These are phyloP conservation scores for Corchorus olitorius DNA, from an alignment of 345 rosid genomes.

Conservation along the genomic window DNA sequence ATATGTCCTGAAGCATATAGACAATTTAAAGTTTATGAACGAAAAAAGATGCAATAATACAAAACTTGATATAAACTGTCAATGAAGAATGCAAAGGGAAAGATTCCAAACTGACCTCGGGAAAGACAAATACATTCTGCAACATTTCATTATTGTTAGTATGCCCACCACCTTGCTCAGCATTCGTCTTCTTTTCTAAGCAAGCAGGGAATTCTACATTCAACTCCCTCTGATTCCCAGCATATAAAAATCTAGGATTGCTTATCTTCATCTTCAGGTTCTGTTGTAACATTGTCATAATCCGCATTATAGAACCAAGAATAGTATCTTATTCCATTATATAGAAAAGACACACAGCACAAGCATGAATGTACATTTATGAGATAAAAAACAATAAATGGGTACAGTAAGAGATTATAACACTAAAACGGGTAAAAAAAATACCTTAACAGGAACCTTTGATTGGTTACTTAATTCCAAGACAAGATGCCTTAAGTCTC, in stretches of 20 bases:
- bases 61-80: constrained; percentile 18
- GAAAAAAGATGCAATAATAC: constrained; percentile 14
- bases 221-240: constrained; percentile 59
- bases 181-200: constrained; percentile 54
- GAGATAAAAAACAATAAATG: constrained; percentile 14
- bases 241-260: constrained; percentile 70
- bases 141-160: constrained; percentile 35
- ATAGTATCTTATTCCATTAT: neutral
- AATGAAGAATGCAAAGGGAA: constrained; percentile 20
- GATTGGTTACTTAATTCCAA: constrained; percentile 78
- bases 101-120: constrained; percentile 63
- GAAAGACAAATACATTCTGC: constrained; percentile 63
- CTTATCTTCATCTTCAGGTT: constrained; percentile 93
- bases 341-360: constrained; percentile 6
- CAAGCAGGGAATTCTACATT: constrained; percentile 59
- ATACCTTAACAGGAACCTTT: constrained; percentile 74
- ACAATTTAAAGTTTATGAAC: constrained; percentile 25
- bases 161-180: constrained; percentile 35
- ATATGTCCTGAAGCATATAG: constrained; percentile 57
- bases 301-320: neutral
- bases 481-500: constrained; percentile 71
- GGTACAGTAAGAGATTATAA: neutral
- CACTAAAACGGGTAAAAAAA: constrained; percentile 8
- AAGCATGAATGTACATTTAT: constrained; percentile 17
- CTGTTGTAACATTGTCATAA: constrained; percentile 43